phyloP scores from a whole-genome alignment of 192 early-diverging fungal genomes.

The Physocladia obscura region DNA sequence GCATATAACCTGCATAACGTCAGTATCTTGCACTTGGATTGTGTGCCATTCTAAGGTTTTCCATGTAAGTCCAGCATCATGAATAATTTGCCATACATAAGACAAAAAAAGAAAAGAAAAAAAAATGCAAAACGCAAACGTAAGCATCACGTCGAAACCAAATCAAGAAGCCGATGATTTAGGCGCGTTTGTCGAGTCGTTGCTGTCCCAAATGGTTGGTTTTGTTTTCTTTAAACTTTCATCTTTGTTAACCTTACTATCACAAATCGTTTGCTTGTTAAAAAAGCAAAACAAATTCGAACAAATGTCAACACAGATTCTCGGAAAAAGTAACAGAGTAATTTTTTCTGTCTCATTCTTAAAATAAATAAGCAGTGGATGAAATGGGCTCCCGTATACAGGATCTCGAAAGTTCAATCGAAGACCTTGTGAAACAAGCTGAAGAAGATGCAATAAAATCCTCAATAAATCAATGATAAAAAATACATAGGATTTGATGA shows the following conservation, averaged over 20 bases:
- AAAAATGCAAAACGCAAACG: neutral
- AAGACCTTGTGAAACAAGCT: slow-evolving; percentile 26
- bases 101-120: too few relatives aligned
- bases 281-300: slow-evolving; percentile 42
- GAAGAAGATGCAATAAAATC: slow-evolving; percentile 5
- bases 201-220: slow-evolving; percentile 26
- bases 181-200: slow-evolving; percentile 26
- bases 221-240: neutral
- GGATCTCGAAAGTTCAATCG: slow-evolving; percentile 32
- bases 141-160: neutral
- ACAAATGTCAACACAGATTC: slow-evolving; percentile 29
- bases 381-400: slow-evolving; percentile 35
- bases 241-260: neutral
- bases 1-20: too few relatives aligned
- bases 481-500: neutral
- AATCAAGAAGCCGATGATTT: slow-evolving; percentile 16
- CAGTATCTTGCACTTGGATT: too few relatives aligned
- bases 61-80: too few relatives aligned
- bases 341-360: neutral
- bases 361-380: slow-evolving; percentile 28
- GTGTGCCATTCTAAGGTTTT: too few relatives aligned
- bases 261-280: too few relatives aligned
- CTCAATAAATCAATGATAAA: neutral
- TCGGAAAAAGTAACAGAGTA: slow-evolving; percentile 32
- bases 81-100: too few relatives aligned